Conservation (phyloP, 441 rosid species). For the Pelargonium australe region DNA sequence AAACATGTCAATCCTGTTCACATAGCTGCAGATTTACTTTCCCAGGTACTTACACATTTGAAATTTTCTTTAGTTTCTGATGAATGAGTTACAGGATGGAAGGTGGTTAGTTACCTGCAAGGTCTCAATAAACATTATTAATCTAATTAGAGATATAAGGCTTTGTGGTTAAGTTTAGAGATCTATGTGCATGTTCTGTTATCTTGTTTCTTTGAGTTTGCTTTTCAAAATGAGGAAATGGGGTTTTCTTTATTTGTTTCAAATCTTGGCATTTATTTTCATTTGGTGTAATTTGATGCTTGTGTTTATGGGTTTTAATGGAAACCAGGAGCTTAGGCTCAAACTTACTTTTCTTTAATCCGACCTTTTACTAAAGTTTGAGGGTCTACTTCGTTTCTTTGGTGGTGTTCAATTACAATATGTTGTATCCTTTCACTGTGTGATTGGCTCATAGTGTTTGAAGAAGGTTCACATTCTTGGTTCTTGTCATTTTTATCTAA, state of each 20-base stretch:
- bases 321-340: background rate
- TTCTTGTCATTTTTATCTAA: background rate
- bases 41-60: conserved; percentile 52
- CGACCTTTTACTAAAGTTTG: background rate
- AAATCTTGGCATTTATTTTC: background rate
- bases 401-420: background rate
- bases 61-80: conserved; percentile 6
- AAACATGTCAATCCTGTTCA: conserved; percentile 69
- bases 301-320: background rate
- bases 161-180: background rate
- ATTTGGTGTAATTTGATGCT: background rate
- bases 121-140: background rate
- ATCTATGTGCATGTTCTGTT: background rate
- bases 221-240: conserved; percentile 16
- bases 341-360: background rate
- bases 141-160: background rate
- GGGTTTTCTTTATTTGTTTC: background rate
- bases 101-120: background rate
- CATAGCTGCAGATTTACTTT: conserved; percentile 85
- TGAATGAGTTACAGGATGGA: background rate
- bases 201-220: background rate
- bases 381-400: too few relatives aligned
- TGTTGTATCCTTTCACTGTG: conserved; percentile 1
- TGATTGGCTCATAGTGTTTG: background rate
- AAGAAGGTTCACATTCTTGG: background rate